Base-by-base conservation (phyloP, 108 stramenopile genomes). In the Conticribra weissflogii region DNA sequence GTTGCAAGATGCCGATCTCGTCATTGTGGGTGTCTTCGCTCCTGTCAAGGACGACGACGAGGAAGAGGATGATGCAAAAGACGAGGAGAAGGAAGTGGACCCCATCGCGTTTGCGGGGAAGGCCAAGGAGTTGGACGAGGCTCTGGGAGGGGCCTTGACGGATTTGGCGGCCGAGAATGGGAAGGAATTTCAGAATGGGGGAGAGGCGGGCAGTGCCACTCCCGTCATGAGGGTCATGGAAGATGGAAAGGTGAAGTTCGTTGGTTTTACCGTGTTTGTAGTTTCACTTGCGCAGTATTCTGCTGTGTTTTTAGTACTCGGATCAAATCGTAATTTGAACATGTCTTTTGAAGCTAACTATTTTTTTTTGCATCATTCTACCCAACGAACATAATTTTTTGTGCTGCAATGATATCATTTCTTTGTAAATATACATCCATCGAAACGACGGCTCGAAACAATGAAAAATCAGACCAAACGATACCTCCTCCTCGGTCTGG, bases 101-200 rank as follows among this genome's bases (percentile, higher is more conserved):
- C 58, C 84, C 12, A 71, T 87, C 32, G 48, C 57, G 0, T 73
- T 94, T 44, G 28, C 65, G 41, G 90, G 88, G 19, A 71, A 65
- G 54, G 81, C 85, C 27, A 80, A 84, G 59, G 85, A 76, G 36
- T 71, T 90, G 59, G 90, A 91, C 64, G 88, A 88, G 47, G 62
- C 59, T 1, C 45, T 92, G 16, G 86, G 78, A 49, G 93, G 90
- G 24, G 78, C 86, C 16, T 54, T 95, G 57, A 66, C 86, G 5
- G 82, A 81, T 46, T 59, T 91, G 63, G 76, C 91, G 53, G 47
- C 55, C 17, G 89, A 92, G 53, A 90, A 95, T 74, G 63, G 68
- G 54, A 92, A 95, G 56, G 79, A 78, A 27, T 95, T 95, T 72
- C 84, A 87, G 66, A 85, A 90, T 59, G 94, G 94, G 14, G 88